Percentiles rank a stretch among this genome's conserved stretches.
phyloP scores from a whole-genome alignment of 2,329 filamentous ascomycete species.

The Elsinoe perseae region DNA sequence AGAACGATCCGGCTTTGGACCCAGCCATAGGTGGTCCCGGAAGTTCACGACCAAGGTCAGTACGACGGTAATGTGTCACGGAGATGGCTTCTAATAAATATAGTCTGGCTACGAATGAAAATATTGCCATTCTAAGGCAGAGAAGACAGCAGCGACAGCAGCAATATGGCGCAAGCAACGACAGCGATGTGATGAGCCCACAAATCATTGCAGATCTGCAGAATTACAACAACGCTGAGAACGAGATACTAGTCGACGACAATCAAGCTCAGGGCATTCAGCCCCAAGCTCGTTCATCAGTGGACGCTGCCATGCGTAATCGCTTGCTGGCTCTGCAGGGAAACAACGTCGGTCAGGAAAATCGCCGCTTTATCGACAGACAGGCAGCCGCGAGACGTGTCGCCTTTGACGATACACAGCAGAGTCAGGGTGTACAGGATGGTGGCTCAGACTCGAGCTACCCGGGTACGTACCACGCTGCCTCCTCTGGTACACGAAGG shows the following conservation, averaged over 20 bases:
- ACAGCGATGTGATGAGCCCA: neutral
- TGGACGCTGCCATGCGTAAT: neutral
- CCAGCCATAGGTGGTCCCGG: conserved; percentile 1
- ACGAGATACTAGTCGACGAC: neutral
- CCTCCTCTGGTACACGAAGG: conserved; percentile 16
- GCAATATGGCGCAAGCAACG: neutral
- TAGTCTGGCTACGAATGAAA: neutral
- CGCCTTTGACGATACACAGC: conserved; percentile 31
- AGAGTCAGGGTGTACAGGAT: neutral
- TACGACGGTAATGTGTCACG: neutral
- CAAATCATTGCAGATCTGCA: neutral
- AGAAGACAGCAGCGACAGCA: neutral
- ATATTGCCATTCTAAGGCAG: conserved; percentile 2
- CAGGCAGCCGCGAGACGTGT: conserved; percentile 34
- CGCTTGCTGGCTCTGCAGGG: neutral
- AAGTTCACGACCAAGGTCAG: neutral
- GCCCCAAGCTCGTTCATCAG: too few relatives aligned
- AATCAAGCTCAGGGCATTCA: neutral
- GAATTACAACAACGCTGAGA: neutral
- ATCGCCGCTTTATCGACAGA: conserved; percentile 34
- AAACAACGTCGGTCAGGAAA: conserved; percentile 27
- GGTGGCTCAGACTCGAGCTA: neutral
- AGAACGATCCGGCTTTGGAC: conserved; percentile 1
- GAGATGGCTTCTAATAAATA: neutral
- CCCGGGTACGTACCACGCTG: neutral